Conservation (phyloP, 2,329 filamentous ascomycete genomes). For the Epichloe hybrida region DNA sequence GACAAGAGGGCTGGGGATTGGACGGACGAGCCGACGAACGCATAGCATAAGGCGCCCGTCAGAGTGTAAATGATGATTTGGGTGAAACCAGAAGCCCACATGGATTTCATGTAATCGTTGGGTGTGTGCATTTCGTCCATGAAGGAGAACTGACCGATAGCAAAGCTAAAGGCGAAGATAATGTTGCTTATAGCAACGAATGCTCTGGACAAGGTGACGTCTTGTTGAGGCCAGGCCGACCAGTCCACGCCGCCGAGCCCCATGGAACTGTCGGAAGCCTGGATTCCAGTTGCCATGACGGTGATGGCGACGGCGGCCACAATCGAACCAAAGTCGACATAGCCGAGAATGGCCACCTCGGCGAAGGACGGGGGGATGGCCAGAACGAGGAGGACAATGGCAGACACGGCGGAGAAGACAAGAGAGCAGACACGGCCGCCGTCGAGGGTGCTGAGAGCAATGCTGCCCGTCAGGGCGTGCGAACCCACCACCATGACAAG, state of each 20-base stretch:
- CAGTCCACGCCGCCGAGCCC: slow-evolving; percentile 21
- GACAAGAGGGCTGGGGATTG: slow-evolving; percentile 55
- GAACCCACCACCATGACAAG: slow-evolving; percentile 53
- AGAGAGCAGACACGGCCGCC: slow-evolving; percentile 35
- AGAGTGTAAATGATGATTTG: slow-evolving; percentile 54
- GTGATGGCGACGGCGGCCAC: slow-evolving; percentile 49
- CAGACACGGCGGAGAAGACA: slow-evolving; percentile 31
- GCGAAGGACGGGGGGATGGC: slow-evolving; percentile 35
- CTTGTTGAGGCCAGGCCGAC: slow-evolving; percentile 32
- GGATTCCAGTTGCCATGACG: slow-evolving; percentile 50
- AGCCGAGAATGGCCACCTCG: slow-evolving; percentile 36
- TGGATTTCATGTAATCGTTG: slow-evolving; percentile 35
- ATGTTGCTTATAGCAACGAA: slow-evolving; percentile 56
- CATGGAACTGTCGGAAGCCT: slow-evolving; percentile 14
- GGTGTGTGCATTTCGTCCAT: slow-evolving; percentile 42
- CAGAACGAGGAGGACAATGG: slow-evolving; percentile 30
- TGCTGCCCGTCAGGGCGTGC: slow-evolving; percentile 50
- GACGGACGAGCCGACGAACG: slow-evolving; percentile 51
- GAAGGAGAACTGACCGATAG: slow-evolving; percentile 37
- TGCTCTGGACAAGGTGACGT: slow-evolving; percentile 35
- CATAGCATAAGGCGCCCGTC: slow-evolving; percentile 54
- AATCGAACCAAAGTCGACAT: slow-evolving; percentile 48
- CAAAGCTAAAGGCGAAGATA: slow-evolving; percentile 52
- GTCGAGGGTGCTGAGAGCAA: slow-evolving; percentile 53
- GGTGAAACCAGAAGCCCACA: slow-evolving; percentile 46